Base-by-base conservation (phyloP, 1,284 basidiomycete species). In the Tilletia indica region DNA sequence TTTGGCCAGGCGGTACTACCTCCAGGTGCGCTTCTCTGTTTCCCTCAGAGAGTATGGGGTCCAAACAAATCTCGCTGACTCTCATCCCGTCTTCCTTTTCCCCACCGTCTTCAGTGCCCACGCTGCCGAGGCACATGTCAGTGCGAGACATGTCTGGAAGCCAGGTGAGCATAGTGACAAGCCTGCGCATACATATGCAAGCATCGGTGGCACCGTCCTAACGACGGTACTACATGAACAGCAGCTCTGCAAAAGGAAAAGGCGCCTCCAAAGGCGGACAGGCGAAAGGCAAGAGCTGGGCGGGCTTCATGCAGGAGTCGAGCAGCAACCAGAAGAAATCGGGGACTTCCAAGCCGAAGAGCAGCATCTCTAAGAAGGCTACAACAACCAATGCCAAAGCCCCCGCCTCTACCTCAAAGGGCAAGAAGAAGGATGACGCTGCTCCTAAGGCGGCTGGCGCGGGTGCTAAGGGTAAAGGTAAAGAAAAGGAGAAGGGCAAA, bases 361-460 rank as follows among this genome's bases (percentile, higher is more conserved):
- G 61, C 34, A 64, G 61, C 34, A 64, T 38, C 8, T 64, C 61
- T 4, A 64, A 64, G 36, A 64, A 64, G 61, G 61, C 61, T 11
- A 39, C 61, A 3, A 14, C 61, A 34, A 39, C 36, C 9, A 64
- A 42, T 39, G 14, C 61, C 31, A 64, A 64, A 36, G 61, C 61
- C 11, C 12, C 61, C 36, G 61, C 61, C 6, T 25, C 36, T 16
- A 19, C 61, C 19, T 19, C 61, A 42, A 64, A 64, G 61, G 61
- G 61, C 61, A 64, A 64, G 38, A 42, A 38, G 36, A 64, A 64
- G 16, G 51, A 54, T 19, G 21, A 25, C 51, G 61, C 61, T 6
- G 38, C 61, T 39, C 6, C 21, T 8, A 54, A 54, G 16, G 34
- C 56, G 36, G 34, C 9, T 14, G 38, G 61, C 3, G 31, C 61